These are phyloP conservation scores for Exophiala aquamarina DNA, from an alignment of 2,329 filamentous ascomycete species.

Conservation along the genomic window DNA sequence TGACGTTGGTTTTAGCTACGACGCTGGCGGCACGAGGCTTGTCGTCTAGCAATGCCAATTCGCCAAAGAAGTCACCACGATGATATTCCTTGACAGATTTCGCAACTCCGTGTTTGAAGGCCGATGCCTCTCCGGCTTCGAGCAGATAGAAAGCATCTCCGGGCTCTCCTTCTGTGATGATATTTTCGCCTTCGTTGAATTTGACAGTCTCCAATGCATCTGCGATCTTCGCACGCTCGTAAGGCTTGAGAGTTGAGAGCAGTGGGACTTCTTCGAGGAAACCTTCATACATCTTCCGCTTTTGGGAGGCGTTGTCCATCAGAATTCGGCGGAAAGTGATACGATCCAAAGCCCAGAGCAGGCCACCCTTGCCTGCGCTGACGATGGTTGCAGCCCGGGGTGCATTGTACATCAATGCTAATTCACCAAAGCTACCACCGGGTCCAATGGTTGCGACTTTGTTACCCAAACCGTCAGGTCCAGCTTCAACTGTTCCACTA, in stretches of 20 bases:
- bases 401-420: conserved; percentile 98
- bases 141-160: conserved; percentile 91
- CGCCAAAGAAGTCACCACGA: conserved; percentile 96
- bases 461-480: conserved; percentile 75
- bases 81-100: conserved; percentile 75
- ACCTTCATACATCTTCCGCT: conserved; percentile 93
- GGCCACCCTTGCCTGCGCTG: conserved; percentile 74
- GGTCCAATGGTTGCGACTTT: conserved; percentile 80
- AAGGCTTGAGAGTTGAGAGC: conserved; percentile 77
- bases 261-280: conserved; percentile 94
- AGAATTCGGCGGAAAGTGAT: conserved; percentile 96
- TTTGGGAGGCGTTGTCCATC: conserved; percentile 97
- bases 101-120: conserved; percentile 72
- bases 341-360: conserved; percentile 91
- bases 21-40: conserved; percentile 89
- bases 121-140: conserved; percentile 82
- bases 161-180: conserved; percentile 88
- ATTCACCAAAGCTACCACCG: conserved; percentile 92
- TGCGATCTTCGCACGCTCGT: conserved; percentile 96
- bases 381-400: conserved; percentile 92
- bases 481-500: conserved; percentile 73
- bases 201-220: conserved; percentile 92
- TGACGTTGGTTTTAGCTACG: conserved; percentile 79
- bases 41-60: conserved; percentile 90
- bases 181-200: conserved; percentile 72